Base-by-base conservation (phyloP, 2,329 filamentous ascomycete genomes). In the Xylariomycetidae sp. region DNA sequence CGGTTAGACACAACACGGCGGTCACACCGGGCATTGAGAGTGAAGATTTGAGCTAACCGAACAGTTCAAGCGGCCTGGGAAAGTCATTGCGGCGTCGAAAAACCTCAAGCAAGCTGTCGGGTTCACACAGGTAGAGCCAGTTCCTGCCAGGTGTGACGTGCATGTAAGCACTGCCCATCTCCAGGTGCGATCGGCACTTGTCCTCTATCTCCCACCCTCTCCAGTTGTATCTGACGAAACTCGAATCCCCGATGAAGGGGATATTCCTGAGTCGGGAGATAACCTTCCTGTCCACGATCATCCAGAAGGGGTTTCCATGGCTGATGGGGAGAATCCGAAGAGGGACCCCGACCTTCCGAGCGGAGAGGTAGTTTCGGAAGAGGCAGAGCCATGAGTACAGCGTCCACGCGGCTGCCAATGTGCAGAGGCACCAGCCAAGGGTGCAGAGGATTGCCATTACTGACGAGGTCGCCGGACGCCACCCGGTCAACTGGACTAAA, bases 191-290 rank as follows among this genome's bases (percentile, higher is more conserved):
- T 3, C 29, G 32, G 14, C 36, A 46, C 9, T 49, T 23, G 22
- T 56, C 53, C 8, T 38, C 27, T 6, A 52, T 8, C 20, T 58
- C 49, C 48, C 48, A 58, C 5, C 47, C 49, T 7, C 48, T 39
- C 19, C 34, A 59, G 31, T 58, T 58, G 42, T 50, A 59, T 3
- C 52, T 34, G 2, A 50, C 53, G 30, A 60, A 54, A 32, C 19
- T 54, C 30, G 47, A 54, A 6, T 54, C 39, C 7, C 25, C 25
- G 25, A 26, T n/a, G 8, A 47, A 40, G 0, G 43, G 42, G 0
- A 52, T 34, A 1, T 25, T 29, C 5, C 37, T 34, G 10, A 55
- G 8, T n/a, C 46, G 10, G 8, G 37, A 25, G 1, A 49, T 19
- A 3, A 53, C 39, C 16, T 39, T 32, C 9, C 42, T 23, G 15